Percentiles rank a stretch among this genome's conserved stretches.
Evolutionary conservation across 495 filamentous ascomycete genomes (phyloP).

Genomic region (Aspergillus ostianus): DNA sequence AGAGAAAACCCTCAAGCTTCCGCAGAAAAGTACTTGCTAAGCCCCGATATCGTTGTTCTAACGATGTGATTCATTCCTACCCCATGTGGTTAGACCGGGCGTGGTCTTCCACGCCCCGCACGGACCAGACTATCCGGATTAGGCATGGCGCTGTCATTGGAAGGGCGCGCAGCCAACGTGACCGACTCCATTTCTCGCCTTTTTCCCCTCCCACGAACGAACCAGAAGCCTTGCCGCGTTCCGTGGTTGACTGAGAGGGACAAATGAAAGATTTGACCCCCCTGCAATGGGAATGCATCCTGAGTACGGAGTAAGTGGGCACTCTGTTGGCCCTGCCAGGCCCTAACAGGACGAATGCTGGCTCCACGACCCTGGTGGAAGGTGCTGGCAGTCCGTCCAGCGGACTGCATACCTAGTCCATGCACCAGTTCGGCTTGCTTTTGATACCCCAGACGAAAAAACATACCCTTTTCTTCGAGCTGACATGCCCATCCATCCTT

Average conservation of each 20-base stretch:
- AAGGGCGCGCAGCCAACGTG: slow-evolving; percentile 34
- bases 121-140: slow-evolving; percentile 16
- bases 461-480: slow-evolving; percentile 9
- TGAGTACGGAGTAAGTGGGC: no score
- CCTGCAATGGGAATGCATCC: no score
- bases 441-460: slow-evolving; percentile 39
- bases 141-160: slow-evolving; percentile 36
- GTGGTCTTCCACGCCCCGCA: slow-evolving; percentile 3
- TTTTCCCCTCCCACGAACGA: background rate
- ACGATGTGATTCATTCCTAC: slow-evolving; percentile 19
- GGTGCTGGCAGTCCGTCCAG: background rate
- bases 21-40: no score
- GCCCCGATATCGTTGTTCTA: slow-evolving; percentile 15
- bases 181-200: slow-evolving; percentile 7
- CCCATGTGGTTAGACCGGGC: slow-evolving; percentile 8
- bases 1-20: no score
- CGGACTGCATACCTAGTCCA: slow-evolving; percentile 2
- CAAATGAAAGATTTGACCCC: background rate
- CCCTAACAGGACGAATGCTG: no score
- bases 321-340: no score
- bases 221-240: slow-evolving; percentile 10
- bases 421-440: slow-evolving; percentile 20
- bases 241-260: slow-evolving; percentile 6
- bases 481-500: slow-evolving; percentile 23
- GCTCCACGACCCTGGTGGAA: background rate